These are phyloP conservation scores for Pythium folliculosum DNA, from an alignment of 352 stramenopile genomes.

Conservation along the genomic window DNA sequence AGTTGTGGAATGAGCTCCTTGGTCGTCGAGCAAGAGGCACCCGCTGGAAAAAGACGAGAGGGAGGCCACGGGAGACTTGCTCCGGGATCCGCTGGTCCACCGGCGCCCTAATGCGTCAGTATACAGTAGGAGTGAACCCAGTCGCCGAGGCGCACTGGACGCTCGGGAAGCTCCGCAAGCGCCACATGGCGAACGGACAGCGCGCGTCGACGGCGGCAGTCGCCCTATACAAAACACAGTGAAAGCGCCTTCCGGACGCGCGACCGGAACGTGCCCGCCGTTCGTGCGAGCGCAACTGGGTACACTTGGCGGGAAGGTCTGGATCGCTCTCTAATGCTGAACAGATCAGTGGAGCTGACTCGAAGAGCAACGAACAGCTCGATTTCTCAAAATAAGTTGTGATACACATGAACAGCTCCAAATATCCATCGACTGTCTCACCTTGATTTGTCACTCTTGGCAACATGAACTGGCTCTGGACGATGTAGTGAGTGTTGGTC, in stretches of 20 bases:
- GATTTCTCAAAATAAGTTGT: slow-evolving; percentile 6
- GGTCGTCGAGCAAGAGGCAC: not conserved
- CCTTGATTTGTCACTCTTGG: not conserved
- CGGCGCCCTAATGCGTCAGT: not conserved
- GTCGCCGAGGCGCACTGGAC: too few relatives aligned
- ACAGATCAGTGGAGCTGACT: not conserved
- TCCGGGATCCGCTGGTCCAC: not conserved
- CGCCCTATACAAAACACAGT: too few relatives aligned
- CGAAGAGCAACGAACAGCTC: not conserved
- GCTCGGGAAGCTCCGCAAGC: too few relatives aligned
- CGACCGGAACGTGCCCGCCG: not conserved
- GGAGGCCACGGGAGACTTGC: too few relatives aligned
- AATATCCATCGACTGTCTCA: not conserved
- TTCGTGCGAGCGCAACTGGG: not conserved
- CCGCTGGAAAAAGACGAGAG: too few relatives aligned
- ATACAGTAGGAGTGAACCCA: not conserved
- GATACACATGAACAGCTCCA: not conserved
- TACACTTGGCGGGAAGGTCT: too few relatives aligned
- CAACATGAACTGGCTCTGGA: not conserved
- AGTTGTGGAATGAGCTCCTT: slow-evolving; percentile 21
- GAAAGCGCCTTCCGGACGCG: not conserved
- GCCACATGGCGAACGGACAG: not conserved
- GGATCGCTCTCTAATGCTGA: too few relatives aligned
- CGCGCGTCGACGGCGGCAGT: too few relatives aligned
- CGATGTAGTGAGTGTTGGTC: not conserved